Percentiles rank a stretch among this genome's conserved stretches.
Conservation (phyloP, 768 basidiomycete species). For the Auricularia auricula-judae region DNA sequence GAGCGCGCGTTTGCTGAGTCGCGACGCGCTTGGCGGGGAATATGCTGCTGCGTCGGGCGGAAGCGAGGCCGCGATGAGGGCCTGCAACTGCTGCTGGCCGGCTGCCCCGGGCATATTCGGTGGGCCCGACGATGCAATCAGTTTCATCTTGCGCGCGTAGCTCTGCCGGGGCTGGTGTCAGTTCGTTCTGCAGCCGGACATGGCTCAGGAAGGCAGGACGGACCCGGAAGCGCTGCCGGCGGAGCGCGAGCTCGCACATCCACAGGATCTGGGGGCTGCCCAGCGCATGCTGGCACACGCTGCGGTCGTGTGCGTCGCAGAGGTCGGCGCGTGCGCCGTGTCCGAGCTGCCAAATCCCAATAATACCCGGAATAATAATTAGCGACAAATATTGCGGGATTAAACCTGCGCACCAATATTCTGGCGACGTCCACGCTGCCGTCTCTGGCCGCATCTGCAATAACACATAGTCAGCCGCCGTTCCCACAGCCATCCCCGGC, state of each 20-base stretch:
- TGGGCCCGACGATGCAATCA: neutral
- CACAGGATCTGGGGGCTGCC: slow-evolving; percentile 53
- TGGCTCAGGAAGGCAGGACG: neutral
- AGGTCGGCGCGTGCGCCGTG: slow-evolving; percentile 66
- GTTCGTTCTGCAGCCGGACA: neutral
- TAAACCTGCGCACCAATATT: neutral
- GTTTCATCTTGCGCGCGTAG: neutral
- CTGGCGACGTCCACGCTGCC: slow-evolving; percentile 48
- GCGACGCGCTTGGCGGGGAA: neutral
- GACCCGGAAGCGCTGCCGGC: slow-evolving; percentile 48
- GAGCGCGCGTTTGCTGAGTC: slow-evolving; percentile 14
- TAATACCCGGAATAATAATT: neutral
- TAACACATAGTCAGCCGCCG: slow-evolving; percentile 1
- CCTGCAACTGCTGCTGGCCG: neutral
- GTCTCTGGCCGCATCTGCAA: slow-evolving; percentile 66
- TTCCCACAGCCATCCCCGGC: slow-evolving; percentile 6
- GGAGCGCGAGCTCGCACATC: slow-evolving; percentile 57
- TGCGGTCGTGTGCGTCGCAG: slow-evolving; percentile 60
- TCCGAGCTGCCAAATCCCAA: slow-evolving; percentile 32
- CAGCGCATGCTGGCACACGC: slow-evolving; percentile 59
- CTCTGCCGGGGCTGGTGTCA: neutral
- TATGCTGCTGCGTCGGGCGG: neutral
- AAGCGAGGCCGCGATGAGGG: neutral
- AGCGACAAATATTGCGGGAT: too few relatives aligned
- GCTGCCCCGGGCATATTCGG: neutral